Evolutionary conservation across 768 basidiomycete species (phyloP), one percentile per base, ranked within the genome.

Genomic region (Lepiota brunneoincarnata): DNA sequence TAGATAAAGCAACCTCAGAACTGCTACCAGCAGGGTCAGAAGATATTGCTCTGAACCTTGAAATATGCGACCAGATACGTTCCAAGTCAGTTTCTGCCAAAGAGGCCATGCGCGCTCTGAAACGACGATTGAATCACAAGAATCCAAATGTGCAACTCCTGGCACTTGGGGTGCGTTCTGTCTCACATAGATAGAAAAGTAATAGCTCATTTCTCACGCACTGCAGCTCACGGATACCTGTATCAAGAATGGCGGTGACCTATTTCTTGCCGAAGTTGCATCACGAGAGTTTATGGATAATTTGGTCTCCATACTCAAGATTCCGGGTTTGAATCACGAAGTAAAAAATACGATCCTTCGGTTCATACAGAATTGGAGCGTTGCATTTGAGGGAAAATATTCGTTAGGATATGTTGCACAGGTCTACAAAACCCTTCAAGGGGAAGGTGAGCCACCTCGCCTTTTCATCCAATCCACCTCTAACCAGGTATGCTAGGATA

Each of bases 191-290:
- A 7, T 28, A 24, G 41, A 46, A 26, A 44, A 36, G 52, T 24
- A 54, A 38, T 28, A 17, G 14, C 51, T 42, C 47, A 51, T 26
- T 15, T 37, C 39, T 34, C 49, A 34, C 10, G 49, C 34, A 35
- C 28, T 48, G 10, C 66, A 96, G 90, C 76, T 98, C 45, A 85
- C 90, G 43, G 97, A 98, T 69, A 78, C 86, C 7, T 94, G 92
- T 63, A 81, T 98, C 68, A 99, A 99, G 85, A 99, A 99, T 63
- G 93, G 93, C 9, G 97, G 97, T 0, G 93, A 98, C 60, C 83
- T 86, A 40, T 98, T 99, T 64, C 73, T 98, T 46, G 69, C 69
- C 2, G 93, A 97, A 66, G 70, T 96, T 42, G 84, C 89, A 4
- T 92, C 91, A 4, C 79, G 92, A 51, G 94, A 98, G 65, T 96